Base-by-base conservation (phyloP, 148 eudicot species). In the Silene conica region DNA sequence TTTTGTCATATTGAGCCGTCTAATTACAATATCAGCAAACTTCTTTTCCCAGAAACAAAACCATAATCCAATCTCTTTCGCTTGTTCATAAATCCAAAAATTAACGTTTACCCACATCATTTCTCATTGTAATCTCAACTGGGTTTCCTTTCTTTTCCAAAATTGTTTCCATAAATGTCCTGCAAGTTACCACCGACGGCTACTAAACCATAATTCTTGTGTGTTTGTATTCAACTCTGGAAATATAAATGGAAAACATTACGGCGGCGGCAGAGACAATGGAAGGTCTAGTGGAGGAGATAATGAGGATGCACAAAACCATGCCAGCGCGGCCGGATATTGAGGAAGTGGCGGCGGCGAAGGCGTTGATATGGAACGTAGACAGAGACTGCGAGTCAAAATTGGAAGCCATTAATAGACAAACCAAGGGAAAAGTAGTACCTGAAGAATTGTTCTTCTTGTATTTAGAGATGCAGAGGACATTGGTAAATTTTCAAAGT, bases 281-380 rank as follows among this genome's bases (percentile, higher is more conserved):
- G 45, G 95, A 89, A 45, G 86, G 83, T 65, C 86, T 83, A 46
- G 95, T 93, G 63, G 89, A 78, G 23, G 88, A 88, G 83, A 87
- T 94, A 9, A 94, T 85, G 93, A 78, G 81, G 64, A 74, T 87
- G 70, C 92, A 86, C 69, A 80, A 82, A 73, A 81, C 87, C 28
- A 76, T 91, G 10, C 96, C 97, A 2, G 46, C 74, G 0, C 63
- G 95, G 50, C 98, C 97, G n/a, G 91, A 77, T 15, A 82, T 91
- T 5, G 97, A 91, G 5, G 98, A 91, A 21, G 85, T 94, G 0
- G 91, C 85, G 63, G 98, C 96, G 0, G 98, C 98, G 0, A 82
- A 65, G 46, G 76, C 82, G 23, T 41, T 93, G 64, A 87, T 93
- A 38, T 79, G 41, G 19, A 91, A 85, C 73, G 84, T 87, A 0